Percentiles rank a stretch among this genome's conserved stretches.
phyloP scores from a whole-genome alignment of 176 grass and related monocot species.

The Eleusine coracana region DNA sequence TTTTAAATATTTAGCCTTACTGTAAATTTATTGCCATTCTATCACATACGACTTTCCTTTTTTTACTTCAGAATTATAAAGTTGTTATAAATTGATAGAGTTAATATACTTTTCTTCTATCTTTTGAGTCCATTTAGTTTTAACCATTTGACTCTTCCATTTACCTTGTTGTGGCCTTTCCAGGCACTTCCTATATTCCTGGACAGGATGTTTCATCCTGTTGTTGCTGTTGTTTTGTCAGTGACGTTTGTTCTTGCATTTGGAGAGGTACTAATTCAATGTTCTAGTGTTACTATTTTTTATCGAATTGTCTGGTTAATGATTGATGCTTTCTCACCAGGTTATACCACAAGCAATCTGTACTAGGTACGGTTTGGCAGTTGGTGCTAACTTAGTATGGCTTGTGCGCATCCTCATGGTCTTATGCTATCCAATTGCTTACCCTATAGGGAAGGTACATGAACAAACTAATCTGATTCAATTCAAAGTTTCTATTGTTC shows the following conservation, averaged over 20 bases:
- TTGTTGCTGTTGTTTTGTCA: conserved; percentile 93
- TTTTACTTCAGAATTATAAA: conserved; percentile 34
- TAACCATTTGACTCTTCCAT: conserved; percentile 15
- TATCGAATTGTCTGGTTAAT: conserved; percentile 26
- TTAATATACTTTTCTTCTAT: conserved; percentile 12
- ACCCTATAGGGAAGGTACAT: conserved; percentile 96
- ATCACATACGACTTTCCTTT: not conserved
- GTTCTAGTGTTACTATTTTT: conserved; percentile 2
- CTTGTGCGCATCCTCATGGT: conserved; percentile 94
- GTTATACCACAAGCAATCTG: conserved; percentile 99
- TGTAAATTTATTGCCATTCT: not conserved
- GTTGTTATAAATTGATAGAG: not conserved
- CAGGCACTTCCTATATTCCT: conserved; percentile 98
- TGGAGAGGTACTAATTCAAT: conserved; percentile 73
- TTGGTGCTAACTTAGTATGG: conserved; percentile 98
- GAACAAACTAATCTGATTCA: conserved; percentile 24
- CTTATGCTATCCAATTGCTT: conserved; percentile 89
- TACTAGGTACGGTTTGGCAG: conserved; percentile 96
- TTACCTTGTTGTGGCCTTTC: conserved; percentile 34
- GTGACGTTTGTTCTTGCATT: conserved; percentile 98
- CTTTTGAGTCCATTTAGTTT: conserved; percentile 20
- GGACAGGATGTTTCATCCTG: conserved; percentile 96
- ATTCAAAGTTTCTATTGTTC: conserved; percentile 21
- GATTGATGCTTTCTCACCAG: conserved; percentile 50
- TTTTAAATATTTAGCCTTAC: not conserved